These are phyloP conservation scores for Cytospora leucostoma DNA, from an alignment of 2,329 filamentous ascomycete genomes.

Conservation along the genomic window DNA sequence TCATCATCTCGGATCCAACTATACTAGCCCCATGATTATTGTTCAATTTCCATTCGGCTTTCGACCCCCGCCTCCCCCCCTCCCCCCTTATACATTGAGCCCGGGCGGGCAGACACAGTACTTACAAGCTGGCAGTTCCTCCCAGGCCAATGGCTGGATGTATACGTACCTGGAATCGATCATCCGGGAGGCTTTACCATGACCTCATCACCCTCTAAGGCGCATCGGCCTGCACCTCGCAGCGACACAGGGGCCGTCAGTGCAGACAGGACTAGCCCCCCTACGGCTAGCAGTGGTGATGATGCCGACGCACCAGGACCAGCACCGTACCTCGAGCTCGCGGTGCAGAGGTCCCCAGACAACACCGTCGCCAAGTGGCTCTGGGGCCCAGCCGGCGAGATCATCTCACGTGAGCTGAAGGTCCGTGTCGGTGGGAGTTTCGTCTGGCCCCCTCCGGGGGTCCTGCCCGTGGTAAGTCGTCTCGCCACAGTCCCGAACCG, in stretches of 20 bases:
- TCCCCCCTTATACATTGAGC: background rate
- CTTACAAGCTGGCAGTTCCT: constrained; percentile 59
- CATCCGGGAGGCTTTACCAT: constrained; percentile 87
- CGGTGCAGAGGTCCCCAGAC: constrained; percentile 68
- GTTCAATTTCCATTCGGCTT: background rate
- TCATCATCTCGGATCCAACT: background rate
- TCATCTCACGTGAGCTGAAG: constrained; percentile 59
- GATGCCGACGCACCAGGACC: background rate
- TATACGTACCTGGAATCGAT: constrained; percentile 67
- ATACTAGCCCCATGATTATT: background rate
- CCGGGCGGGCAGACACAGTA: constrained; percentile 25
- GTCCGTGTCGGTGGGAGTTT: constrained; percentile 82
- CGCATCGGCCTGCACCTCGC: constrained; percentile 31
- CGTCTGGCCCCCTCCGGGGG: constrained; percentile 67
- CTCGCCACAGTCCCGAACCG: constrained; percentile 15
- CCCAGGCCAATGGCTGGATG: constrained; percentile 87
- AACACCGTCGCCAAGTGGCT: constrained; percentile 79
- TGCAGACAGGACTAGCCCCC: background rate
- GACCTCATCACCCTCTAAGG: constrained; percentile 69
- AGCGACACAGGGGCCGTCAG: background rate
- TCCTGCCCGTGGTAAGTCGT: constrained; percentile 38
- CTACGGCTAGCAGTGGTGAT: background rate
- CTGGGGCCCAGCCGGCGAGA: constrained; percentile 59
- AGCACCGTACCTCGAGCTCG: constrained; percentile 69
- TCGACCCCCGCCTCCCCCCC: background rate